Conservation (phyloP, 192 early-diverging fungal genomes). For the Helicostylum pulchrum region DNA sequence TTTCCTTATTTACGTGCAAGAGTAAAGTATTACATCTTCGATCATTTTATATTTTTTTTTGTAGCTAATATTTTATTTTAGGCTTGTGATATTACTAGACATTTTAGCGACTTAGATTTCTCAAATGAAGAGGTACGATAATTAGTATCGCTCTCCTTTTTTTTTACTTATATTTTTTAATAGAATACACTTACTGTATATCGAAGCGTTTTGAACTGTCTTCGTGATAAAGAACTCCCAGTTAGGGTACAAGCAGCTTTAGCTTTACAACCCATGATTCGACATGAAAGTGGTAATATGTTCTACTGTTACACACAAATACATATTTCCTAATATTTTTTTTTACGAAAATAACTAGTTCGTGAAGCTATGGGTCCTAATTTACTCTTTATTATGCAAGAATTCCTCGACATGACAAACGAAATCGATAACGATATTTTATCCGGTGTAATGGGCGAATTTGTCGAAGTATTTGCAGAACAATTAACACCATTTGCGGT, state of each 20-base stretch:
- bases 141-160: background rate
- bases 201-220: constrained; percentile 50
- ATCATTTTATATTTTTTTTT: background rate
- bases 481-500: constrained; percentile 90
- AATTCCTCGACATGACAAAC: constrained; percentile 81
- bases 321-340: background rate
- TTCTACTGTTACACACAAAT: background rate
- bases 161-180: constrained; percentile 2
- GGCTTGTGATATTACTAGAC: constrained; percentile 45
- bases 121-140: constrained; percentile 41
- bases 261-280: constrained; percentile 75
- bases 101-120: constrained; percentile 64
- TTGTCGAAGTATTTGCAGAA: constrained; percentile 90
- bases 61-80: background rate
- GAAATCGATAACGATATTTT: constrained; percentile 91
- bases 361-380: constrained; percentile 72
- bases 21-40: constrained; percentile 39
- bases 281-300: constrained; percentile 53
- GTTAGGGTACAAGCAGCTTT: constrained; percentile 87
- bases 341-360: constrained; percentile 30
- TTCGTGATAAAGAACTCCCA: constrained; percentile 81
- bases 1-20: constrained; percentile 82
- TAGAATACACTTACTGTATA: constrained; percentile 43
- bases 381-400: constrained; percentile 81
- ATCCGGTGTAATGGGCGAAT: constrained; percentile 79